phyloP scores from a whole-genome alignment of 2,329 filamentous ascomycete species.

The Fusarium pseudoanthophilum region DNA sequence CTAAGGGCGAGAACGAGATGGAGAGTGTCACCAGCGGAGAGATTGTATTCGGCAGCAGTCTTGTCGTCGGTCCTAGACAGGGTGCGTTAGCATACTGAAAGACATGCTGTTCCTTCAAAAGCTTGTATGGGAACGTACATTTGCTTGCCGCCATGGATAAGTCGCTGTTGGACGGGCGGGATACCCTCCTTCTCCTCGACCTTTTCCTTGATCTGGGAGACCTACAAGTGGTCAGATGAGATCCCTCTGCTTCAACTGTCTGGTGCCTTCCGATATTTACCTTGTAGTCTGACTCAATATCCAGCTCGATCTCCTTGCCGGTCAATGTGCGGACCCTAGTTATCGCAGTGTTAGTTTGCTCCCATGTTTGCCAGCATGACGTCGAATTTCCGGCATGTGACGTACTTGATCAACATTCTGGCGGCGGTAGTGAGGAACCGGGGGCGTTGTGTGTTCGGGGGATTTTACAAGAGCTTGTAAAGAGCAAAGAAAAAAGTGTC shows the following conservation, averaged over 20 bases:
- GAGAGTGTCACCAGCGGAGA: slow-evolving; percentile 91
- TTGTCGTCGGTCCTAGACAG: slow-evolving; percentile 87
- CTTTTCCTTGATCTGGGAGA: slow-evolving; percentile 96
- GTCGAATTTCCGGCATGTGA: slow-evolving; percentile 5
- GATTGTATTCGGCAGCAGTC: slow-evolving; percentile 87
- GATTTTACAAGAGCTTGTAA: not conserved
- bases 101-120: not conserved
- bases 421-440: slow-evolving; percentile 10
- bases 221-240: slow-evolving; percentile 61
- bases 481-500: not conserved
- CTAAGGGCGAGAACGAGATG: slow-evolving; percentile 95
- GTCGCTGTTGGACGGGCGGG: slow-evolving; percentile 92
- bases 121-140: slow-evolving; percentile 69
- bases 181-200: slow-evolving; percentile 99
- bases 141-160: slow-evolving; percentile 98
- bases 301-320: slow-evolving; percentile 98
- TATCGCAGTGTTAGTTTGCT: slow-evolving; percentile 35
- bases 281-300: slow-evolving; percentile 95
- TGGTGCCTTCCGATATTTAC: slow-evolving; percentile 57
- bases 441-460: not conserved
- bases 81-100: slow-evolving; percentile 1
- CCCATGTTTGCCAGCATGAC: slow-evolving; percentile 5
- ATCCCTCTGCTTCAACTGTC: not conserved
- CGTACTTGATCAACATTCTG: slow-evolving; percentile 64
- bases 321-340: slow-evolving; percentile 94